Evolutionary conservation across 75 land plant species (phyloP).

Genomic region (Cupressus sempervirens): DNA sequence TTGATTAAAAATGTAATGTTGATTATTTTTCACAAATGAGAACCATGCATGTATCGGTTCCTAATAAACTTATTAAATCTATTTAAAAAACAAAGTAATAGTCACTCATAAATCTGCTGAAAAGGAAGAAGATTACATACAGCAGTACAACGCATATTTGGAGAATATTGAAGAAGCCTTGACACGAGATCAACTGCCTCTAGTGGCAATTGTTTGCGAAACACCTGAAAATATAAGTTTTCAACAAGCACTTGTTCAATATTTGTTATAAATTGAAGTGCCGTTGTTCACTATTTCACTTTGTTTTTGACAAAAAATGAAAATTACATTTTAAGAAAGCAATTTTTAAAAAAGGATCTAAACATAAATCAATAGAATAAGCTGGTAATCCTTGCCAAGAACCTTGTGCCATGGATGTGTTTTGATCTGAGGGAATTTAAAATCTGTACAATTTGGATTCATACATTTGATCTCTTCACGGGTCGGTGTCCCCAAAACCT

Average conservation of each 20-base stretch:
- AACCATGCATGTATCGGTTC: background rate
- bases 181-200: slow-evolving; percentile 24
- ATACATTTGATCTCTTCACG: slow-evolving; percentile 29
- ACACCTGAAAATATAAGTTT: slow-evolving; percentile 16
- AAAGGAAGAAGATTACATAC: slow-evolving; percentile 5
- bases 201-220: slow-evolving; percentile 23
- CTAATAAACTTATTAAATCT: background rate
- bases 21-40: background rate
- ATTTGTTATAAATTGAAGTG: background rate
- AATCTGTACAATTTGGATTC: slow-evolving; percentile 30
- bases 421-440: slow-evolving; percentile 54
- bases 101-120: background rate
- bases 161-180: slow-evolving; percentile 27
- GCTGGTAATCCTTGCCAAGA: background rate
- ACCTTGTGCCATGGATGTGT: slow-evolving; percentile 86
- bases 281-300: background rate
- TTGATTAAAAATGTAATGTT: background rate
- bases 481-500: slow-evolving; percentile 27
- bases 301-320: background rate
- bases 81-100: background rate
- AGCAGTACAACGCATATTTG: slow-evolving; percentile 21
- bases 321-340: background rate
- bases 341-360: background rate
- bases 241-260: background rate
- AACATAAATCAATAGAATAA: slow-evolving; percentile 6